Conservation (phyloP, 257 asterid species). For the Solanum rostratum region DNA sequence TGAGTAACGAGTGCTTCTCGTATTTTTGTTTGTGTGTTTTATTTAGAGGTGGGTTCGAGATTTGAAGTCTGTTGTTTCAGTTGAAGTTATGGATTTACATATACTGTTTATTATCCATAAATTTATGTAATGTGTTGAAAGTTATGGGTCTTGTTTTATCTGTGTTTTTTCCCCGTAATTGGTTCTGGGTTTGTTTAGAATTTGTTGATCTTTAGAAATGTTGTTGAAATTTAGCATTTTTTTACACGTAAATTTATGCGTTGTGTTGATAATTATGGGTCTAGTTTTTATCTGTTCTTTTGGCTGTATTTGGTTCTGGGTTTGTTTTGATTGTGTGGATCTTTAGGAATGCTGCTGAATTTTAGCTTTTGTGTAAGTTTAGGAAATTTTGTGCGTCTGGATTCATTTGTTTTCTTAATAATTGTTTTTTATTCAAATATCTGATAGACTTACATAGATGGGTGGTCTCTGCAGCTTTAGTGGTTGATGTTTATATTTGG, state of each 20-base stretch:
- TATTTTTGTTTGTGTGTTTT: neutral
- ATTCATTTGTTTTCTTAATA: neutral
- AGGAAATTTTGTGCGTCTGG: neutral
- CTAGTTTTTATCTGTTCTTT: neutral
- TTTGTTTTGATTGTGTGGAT: neutral
- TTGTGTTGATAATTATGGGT: neutral
- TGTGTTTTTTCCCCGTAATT: neutral
- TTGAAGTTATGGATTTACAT: neutral
- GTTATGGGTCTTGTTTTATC: neutral
- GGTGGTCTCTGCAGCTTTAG: neutral
- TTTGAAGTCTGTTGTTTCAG: neutral
- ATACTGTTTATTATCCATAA: neutral
- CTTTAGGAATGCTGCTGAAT: neutral
- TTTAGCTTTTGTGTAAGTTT: neutral
- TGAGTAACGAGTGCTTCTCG: slow-evolving; percentile 26
- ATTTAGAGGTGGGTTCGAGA: neutral
- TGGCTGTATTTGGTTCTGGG: neutral
- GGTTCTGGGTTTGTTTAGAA: neutral
- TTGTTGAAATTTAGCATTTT: neutral
- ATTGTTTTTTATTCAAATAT: neutral
- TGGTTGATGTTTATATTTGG: neutral
- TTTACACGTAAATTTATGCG: neutral
- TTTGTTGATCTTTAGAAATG: neutral
- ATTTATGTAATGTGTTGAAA: neutral
- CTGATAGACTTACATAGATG: neutral